phyloP scores from a whole-genome alignment of 768 basidiomycete genomes.

The Rhizopogon roseolus region DNA sequence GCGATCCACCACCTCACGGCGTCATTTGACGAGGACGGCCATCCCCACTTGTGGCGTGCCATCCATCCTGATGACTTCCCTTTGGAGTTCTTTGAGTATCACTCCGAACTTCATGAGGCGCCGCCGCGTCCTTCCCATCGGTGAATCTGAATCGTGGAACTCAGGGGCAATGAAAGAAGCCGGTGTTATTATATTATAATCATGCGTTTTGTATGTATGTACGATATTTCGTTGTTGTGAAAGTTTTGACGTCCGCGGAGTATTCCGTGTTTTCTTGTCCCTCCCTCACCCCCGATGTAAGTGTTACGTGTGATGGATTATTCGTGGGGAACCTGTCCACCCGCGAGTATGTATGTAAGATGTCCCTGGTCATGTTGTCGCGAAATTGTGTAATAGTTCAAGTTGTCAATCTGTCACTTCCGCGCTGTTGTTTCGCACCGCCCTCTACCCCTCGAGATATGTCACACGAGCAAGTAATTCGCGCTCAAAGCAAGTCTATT shows the following conservation, averaged over 20 bases:
- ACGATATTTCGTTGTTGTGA: background rate
- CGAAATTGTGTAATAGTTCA: background rate
- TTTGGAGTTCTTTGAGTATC: constrained; percentile 31
- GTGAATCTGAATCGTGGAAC: background rate
- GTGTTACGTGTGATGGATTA: background rate
- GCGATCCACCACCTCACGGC: background rate
- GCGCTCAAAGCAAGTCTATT: constrained; percentile 7
- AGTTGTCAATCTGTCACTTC: background rate
- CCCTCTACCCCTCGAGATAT: too few relatives aligned
- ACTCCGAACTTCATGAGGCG: background rate
- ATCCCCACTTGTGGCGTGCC: constrained; percentile 57
- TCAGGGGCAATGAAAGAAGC: background rate
- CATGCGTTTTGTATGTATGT: background rate
- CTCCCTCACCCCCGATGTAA: background rate
- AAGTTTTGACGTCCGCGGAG: constrained; percentile 1
- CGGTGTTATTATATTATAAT: background rate
- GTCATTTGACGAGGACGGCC: constrained; percentile 33
- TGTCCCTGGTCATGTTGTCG: background rate
- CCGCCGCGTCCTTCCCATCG: background rate
- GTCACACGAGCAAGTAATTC: too few relatives aligned
- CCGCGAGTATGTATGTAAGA: background rate
- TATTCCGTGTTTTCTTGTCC: background rate
- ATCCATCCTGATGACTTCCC: constrained; percentile 56
- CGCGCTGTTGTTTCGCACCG: too few relatives aligned
- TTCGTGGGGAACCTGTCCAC: background rate